Evolutionary conservation across 179 eudicot species (phyloP), one percentile per base, ranked within the genome.

Genomic region (Spergularia azorica): DNA sequence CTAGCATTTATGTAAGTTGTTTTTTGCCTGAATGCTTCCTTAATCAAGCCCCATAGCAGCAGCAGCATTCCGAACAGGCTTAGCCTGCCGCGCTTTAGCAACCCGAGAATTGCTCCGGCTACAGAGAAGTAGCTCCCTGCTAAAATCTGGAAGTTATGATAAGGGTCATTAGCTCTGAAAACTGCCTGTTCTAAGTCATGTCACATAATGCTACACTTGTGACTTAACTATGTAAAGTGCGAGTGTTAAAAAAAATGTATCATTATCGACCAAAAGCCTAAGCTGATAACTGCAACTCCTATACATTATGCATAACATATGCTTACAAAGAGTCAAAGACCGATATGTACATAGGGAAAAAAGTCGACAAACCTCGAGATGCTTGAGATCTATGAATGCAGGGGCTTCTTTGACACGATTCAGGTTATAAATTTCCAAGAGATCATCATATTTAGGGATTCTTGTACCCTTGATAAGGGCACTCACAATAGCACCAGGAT

Each of bases 61-160:
- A 88, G 71, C 60, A 88, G 78, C 77, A 80, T 77, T 18, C 91
- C 89, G 41, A 81, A 84, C 7, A 86, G 80, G 80, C 91, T 85
- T 81, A 84, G 6, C 48, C 88, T 85, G 54, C 78, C 83, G 13
- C 54, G 63, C 61, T 69, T 79, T 17, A 79, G 15, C 11, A 88
- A 82, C 18, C 91, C 89, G 14, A 88, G 79, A 76, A 86, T 50
- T 63, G 87, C 89, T 55, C 91, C 91, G 0, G 84, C 66, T 71
- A 88, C 87, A 16, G 86, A 82, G 12, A 88, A 78, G 83, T 88
- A 88, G 79, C 88, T 81, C 20, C 91, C 91, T 63, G 80, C 83
- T 76, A 84, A 63, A 52, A 88, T 84, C 91, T 88, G 80, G 1
- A 15, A 18, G 65, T 26, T 26, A 26, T 26, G 2, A 2, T 26